Evolutionary conservation across 768 basidiomycete genomes (phyloP), one percentile per base, ranked within the genome.

Genomic region (Polyporus arcularius): DNA sequence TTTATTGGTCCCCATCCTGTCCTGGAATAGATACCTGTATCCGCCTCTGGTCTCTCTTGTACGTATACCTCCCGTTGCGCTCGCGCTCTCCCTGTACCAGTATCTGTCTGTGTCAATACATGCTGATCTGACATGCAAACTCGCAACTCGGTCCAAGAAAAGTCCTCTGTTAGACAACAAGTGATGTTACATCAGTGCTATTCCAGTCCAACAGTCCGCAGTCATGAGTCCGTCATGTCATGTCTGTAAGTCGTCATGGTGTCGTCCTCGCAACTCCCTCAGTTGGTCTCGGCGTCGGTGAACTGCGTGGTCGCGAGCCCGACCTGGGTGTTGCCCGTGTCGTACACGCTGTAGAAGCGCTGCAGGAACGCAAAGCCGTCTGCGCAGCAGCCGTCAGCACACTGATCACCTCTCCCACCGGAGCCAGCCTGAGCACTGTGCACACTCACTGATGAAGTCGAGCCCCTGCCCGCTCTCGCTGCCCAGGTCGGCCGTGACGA

Each of bases 291-390:
- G 12, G 74, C 72, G 48, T 65, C 57, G 32, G 75, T 76, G 67
- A 69, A 74, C 53, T 62, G 56, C 18, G 75, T 76, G 35, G 69
- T 75, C 8, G 74, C 75, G 42, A 76, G 51, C 6, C 75, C 75
- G 46, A 76, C 70, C 54, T 69, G 72, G 30, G 64, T 57, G 63
- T 72, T 74, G 46, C 67, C 68, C 2, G 72, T 71, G 64, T 76
- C 75, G 63, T 67, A 76, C 39, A 73, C 71, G 56, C 76, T 79
- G 71, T 88, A 86, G 79, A 82, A 87, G 16, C 85, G 81, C 66
- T 87, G 82, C 61, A 86, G 68, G 78, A 82, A 86, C 7, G 69
- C 78, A 57, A 83, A 85, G 3, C 85, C 84, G 59, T 84, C 84
- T 83, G 66, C 49, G 38, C 16, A n/a, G 15, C n/a, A 41, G 39